Conservation (phyloP, 768 basidiomycete species). For the Rhizopogon sp. region DNA sequence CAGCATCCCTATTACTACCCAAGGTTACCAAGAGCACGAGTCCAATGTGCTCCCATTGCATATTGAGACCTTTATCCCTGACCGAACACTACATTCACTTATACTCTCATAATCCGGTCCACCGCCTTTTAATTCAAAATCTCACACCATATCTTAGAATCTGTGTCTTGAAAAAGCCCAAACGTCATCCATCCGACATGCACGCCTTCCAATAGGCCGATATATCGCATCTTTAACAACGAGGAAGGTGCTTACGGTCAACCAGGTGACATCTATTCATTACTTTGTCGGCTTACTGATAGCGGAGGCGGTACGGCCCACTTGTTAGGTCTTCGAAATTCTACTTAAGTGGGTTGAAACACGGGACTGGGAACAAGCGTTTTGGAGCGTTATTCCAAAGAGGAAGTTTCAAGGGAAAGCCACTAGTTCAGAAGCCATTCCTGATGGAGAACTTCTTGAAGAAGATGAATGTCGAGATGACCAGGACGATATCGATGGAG, state of each 20-base stretch:
- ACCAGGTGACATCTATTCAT: constrained; percentile 51
- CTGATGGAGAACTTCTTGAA: constrained; percentile 6
- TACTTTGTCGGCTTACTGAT: constrained; percentile 1
- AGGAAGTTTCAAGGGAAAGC: constrained; percentile 65
- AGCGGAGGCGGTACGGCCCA: not conserved
- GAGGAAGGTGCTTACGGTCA: constrained; percentile 95
- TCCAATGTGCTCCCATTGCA: not conserved
- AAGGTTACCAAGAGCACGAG: not conserved
- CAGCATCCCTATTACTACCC: not conserved
- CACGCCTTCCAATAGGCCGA: constrained; percentile 91
- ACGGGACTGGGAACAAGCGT: constrained; percentile 79
- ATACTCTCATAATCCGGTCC: not conserved
- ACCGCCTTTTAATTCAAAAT: constrained; percentile 5
- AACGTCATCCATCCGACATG: constrained; percentile 69
- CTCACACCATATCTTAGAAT: constrained; percentile 44
- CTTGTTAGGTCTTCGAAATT: constrained; percentile 73
- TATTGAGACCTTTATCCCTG: not conserved
- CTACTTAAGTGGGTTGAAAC: constrained; percentile 85
- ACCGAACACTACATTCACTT: not conserved
- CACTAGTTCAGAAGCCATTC: constrained; percentile 18
- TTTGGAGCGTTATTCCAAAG: constrained; percentile 87
- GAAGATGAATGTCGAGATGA: constrained; percentile 14
- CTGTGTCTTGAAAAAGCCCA: constrained; percentile 86
- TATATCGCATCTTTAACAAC: constrained; percentile 81
- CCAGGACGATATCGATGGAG: constrained; percentile 13